Evolutionary conservation across 352 stramenopile genomes (phyloP), one percentile per base, ranked within the genome.

Genomic region (Phytophthora pisi): DNA sequence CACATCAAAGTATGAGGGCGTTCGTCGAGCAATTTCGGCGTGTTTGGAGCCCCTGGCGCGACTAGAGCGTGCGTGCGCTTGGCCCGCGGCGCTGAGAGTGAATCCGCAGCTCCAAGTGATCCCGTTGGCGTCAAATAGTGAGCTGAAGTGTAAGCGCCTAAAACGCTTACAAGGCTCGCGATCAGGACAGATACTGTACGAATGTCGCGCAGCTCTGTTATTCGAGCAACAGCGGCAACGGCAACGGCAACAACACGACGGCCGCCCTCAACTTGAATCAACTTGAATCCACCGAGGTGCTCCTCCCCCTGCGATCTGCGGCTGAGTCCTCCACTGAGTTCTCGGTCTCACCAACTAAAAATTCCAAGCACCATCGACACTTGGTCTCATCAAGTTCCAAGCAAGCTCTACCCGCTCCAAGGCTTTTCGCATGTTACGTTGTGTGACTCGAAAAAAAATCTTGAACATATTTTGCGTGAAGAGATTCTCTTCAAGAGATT

Each of bases 1-100:
- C 70, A 73, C 65, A 77, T 77, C 65, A 77, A 52, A 51, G 16
- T 57, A 68, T 67, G 28, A 42, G 11, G 43, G 47, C 59, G 57
- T 51, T 65, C 24, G 36, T 38, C 51, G 5, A 36, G 38, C 47
- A 28, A 16, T 42, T 15, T 49, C 20, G 15, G 49, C 51, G 56
- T 49, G 49, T 28, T 31, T 6, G 13, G 13, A 4, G 34, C 34
- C 3, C 34, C 34, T 4, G 5, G 45, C 36, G 62, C 62, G 62
- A 59, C 62, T 64, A 59, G 34, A 36, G 46, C 36, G 28, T 28
- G 23, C 28, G 6, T 16, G 58, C 31, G 3, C 3, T 61, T 47
- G 40, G n/a, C 6, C 5, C 43, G 20, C 15, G 40, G 13, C 31
- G 7, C 8, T 38, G 38, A 3, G 11, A 18, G 11, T 13, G 11